A percentile compares a stretch with the other conserved stretches of the same genome.
These are phyloP conservation scores for Coniferiporia sulphurascens DNA, from an alignment of 1,284 basidiomycete genomes.

Conservation along the genomic window DNA sequence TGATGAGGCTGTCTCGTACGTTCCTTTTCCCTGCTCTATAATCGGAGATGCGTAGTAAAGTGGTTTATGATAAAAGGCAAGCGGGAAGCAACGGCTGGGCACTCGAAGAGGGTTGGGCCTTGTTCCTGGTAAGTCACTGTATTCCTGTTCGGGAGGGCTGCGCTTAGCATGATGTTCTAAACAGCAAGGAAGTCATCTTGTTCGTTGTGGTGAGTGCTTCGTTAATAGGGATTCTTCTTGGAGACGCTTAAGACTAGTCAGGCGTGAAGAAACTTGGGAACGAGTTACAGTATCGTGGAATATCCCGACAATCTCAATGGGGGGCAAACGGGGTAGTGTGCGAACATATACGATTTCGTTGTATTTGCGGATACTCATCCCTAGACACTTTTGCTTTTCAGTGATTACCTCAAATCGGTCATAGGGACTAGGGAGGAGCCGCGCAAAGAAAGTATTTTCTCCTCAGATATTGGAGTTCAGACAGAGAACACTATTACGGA, in stretches of 20 bases:
- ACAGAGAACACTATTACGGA: constrained; percentile 47
- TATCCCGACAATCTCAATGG: constrained; percentile 62
- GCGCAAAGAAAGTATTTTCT: constrained; percentile 50
- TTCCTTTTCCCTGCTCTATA: constrained; percentile 3
- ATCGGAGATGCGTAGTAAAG: neutral
- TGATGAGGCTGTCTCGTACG: constrained; percentile 60
- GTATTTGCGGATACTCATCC: neutral
- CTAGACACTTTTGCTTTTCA: constrained; percentile 22
- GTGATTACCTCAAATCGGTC: constrained; percentile 45
- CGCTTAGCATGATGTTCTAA: neutral
- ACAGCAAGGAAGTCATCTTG: constrained; percentile 67
- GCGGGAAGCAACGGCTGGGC: constrained; percentile 63
- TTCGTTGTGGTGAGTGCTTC: constrained; percentile 42
- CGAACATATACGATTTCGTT: constrained; percentile 22
- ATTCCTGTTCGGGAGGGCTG: neutral
- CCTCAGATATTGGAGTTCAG: constrained; percentile 56
- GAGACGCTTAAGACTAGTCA: neutral
- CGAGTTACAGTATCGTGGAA: constrained; percentile 60
- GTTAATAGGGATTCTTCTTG: neutral
- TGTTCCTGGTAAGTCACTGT: constrained; percentile 48
- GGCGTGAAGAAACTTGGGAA: constrained; percentile 54
- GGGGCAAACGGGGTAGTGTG: constrained; percentile 68
- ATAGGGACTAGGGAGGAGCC: constrained; percentile 41
- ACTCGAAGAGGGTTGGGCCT: constrained; percentile 63
- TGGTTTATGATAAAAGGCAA: constrained; percentile 34